Percentiles rank a stretch among this genome's conserved stretches.
These are phyloP conservation scores for Apiotrichum gracile DNA, from an alignment of 1,284 basidiomycete species.

Conservation along the genomic window DNA sequence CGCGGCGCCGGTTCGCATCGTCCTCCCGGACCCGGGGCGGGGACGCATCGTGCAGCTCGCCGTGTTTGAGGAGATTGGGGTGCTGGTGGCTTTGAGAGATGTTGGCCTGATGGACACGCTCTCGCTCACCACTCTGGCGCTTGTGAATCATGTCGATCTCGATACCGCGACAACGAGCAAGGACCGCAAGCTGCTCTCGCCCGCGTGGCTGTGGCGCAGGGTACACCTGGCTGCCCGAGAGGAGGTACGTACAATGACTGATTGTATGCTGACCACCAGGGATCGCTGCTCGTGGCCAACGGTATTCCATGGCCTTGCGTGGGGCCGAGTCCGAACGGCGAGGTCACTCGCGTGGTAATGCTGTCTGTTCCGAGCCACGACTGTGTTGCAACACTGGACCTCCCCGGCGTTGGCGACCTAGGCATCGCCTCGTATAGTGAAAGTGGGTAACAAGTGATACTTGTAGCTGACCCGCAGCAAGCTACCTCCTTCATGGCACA, in stretches of 20 bases:
- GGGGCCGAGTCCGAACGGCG: slow-evolving; percentile 36
- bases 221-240: slow-evolving; percentile 25
- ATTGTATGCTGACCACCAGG: slow-evolving; percentile 6
- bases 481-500: slow-evolving; percentile 33
- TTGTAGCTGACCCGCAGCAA: slow-evolving; percentile 6
- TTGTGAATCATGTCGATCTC: slow-evolving; percentile 10
- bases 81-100: slow-evolving; percentile 33
- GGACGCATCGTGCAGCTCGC: slow-evolving; percentile 34
- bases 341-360: slow-evolving; percentile 37
- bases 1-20: slow-evolving; percentile 16
- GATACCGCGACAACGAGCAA: not conserved
- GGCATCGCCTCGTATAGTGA: slow-evolving; percentile 18
- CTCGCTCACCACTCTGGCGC: slow-evolving; percentile 19
- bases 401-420: slow-evolving; percentile 37
- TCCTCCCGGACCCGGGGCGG: slow-evolving; percentile 22
- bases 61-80: slow-evolving; percentile 25
- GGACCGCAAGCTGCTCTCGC: slow-evolving; percentile 11
- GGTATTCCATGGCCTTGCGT: slow-evolving; percentile 38
- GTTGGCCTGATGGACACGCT: slow-evolving; percentile 37
- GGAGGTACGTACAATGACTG: slow-evolving; percentile 14
- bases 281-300: slow-evolving; percentile 23
- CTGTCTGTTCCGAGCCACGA: slow-evolving; percentile 10
- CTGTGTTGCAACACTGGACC: slow-evolving; percentile 29
- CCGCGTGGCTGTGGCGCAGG: slow-evolving; percentile 35
- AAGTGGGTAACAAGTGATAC: slow-evolving; percentile 9